Conservation (phyloP, 305 asterid genomes). For the Fraxinus sp. region DNA sequence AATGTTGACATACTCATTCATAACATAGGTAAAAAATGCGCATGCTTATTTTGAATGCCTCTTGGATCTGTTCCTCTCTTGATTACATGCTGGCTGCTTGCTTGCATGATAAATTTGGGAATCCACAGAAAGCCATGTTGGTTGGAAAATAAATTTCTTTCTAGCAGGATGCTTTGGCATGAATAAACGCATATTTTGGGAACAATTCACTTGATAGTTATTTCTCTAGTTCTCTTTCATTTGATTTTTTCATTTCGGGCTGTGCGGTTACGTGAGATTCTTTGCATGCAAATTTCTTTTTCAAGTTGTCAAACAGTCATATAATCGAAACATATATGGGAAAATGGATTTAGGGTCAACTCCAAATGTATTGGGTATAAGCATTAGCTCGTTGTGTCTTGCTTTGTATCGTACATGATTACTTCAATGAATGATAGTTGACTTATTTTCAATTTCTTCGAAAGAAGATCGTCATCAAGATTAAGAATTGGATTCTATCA, state of each 20-base stretch:
- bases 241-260: not conserved
- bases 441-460: conserved; percentile 1
- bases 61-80: not conserved
- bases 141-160: not conserved
- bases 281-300: conserved; percentile 1
- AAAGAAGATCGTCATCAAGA: not conserved
- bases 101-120: not conserved
- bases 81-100: not conserved
- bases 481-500: conserved; percentile 5
- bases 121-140: not conserved
- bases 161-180: not conserved
- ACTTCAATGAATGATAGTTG: conserved; percentile 3
- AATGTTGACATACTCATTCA: not conserved
- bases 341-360: not conserved
- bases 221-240: conserved; percentile 10
- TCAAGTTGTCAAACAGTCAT: not conserved
- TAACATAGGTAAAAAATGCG: not conserved
- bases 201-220: conserved; percentile 3
- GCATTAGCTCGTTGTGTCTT: not conserved
- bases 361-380: not conserved
- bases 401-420: not conserved
- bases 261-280: not conserved
- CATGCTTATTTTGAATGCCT: not conserved
- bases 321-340: not conserved
- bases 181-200: not conserved